Conservation (phyloP, 164 flowering plant genomes). For the Liriodendron chinense region DNA sequence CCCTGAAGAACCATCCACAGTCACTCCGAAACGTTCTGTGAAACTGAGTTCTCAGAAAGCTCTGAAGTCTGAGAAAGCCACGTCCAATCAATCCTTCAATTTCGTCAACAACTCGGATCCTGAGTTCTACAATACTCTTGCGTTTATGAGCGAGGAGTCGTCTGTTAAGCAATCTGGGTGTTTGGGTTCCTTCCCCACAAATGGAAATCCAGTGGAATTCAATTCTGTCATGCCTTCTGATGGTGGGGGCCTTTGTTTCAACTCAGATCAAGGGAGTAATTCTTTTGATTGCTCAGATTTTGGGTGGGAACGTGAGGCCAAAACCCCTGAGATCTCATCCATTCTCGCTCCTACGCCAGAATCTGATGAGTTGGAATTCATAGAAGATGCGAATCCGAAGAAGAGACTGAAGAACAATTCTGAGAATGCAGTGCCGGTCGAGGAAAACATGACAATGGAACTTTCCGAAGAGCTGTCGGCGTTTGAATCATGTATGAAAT, state of each 20-base stretch:
- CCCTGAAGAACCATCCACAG: constrained; percentile 54
- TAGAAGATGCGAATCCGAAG: constrained; percentile 46
- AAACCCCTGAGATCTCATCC: constrained; percentile 76
- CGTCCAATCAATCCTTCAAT: constrained; percentile 27
- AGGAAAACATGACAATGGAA: constrained; percentile 31
- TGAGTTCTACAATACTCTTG: constrained; percentile 28
- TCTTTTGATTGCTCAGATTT: constrained; percentile 70
- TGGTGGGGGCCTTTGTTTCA: constrained; percentile 35
- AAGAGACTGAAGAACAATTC: constrained; percentile 56
- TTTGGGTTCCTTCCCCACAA: constrained; percentile 21
- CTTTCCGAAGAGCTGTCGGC: constrained; percentile 65
- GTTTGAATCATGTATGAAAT: constrained; percentile 74
- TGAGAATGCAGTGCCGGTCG: constrained; percentile 24
- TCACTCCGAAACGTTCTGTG: constrained; percentile 28
- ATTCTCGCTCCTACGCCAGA: constrained; percentile 39
- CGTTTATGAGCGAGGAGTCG: constrained; percentile 58
- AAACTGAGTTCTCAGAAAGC: constrained; percentile 37
- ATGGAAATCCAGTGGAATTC: constrained; percentile 21
- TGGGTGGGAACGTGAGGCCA: constrained; percentile 57
- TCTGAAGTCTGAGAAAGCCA: constrained; percentile 30
- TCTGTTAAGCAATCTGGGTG: constrained; percentile 30
- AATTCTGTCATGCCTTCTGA: constrained; percentile 32
- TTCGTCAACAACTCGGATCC: constrained; percentile 30
- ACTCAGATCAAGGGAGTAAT: constrained; percentile 78
- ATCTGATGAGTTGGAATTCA: constrained; percentile 40